A percentile compares a stretch with the other conserved stretches of the same genome.
Conservation (phyloP, 352 stramenopile genomes). For the Globisporangium yorkense region DNA sequence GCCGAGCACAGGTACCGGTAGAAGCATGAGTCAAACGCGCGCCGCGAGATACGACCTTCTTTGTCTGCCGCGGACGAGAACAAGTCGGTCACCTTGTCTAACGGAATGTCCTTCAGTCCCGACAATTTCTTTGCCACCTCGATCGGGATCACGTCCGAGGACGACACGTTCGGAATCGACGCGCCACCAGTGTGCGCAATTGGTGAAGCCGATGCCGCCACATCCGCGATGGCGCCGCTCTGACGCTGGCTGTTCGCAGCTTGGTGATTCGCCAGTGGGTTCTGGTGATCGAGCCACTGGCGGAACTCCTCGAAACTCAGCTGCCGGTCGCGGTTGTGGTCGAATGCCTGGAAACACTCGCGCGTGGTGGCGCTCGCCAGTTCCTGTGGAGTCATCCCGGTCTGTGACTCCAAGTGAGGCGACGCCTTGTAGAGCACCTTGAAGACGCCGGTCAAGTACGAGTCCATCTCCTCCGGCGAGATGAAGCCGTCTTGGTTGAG, state of each 20-base stretch:
- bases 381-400: constrained; percentile 46
- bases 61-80: constrained; percentile 46
- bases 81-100: constrained; percentile 55
- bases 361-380: constrained; percentile 70
- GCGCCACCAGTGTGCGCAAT: background rate
- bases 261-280: constrained; percentile 12
- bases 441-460: constrained; percentile 81
- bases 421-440: constrained; percentile 85
- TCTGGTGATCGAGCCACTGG: constrained; percentile 67
- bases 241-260: background rate
- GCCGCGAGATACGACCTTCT: constrained; percentile 49
- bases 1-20: constrained; percentile 56
- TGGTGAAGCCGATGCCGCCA: background rate
- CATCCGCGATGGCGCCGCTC: background rate
- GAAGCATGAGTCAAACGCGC: constrained; percentile 70
- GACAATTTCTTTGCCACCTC: constrained; percentile 70
- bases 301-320: constrained; percentile 80
- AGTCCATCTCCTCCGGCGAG: constrained; percentile 74
- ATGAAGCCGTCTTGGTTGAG: constrained; percentile 79
- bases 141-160: constrained; percentile 40
- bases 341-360: constrained; percentile 71
- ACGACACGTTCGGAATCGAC: constrained; percentile 2
- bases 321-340: constrained; percentile 70
- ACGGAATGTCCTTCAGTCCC: constrained; percentile 48
- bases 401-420: constrained; percentile 45